Base-by-base conservation (phyloP, 2,329 filamentous ascomycete species). In the Cadophora gregata region DNA sequence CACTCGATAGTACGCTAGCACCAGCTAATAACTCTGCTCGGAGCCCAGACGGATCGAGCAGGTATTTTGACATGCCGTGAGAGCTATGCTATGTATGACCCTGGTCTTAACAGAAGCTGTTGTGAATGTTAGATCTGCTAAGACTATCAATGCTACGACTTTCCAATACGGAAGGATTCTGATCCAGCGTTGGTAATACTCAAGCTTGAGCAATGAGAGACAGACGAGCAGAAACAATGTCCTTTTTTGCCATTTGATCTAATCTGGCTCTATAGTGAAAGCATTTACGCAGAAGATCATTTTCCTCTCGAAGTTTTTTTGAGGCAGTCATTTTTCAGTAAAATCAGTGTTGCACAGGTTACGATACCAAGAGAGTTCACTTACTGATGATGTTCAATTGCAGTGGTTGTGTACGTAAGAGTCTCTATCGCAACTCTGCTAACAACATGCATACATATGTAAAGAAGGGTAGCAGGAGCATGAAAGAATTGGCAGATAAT, bases 131-230 rank as follows among this genome's bases (percentile, higher is more conserved):
- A 87, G 86, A 5, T 82, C 79, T 1, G 84, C 89, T 70, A 88
- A 88, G 78, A 84, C 89, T 63, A 74, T 88, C 7, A 87, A 89
- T 71, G 81, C 85, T 0, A 74, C 77, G 0, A 86, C 81, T 1
- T 89, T 89, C 77, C 38, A 85, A 93, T 70, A 91, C 90, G 58
- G n/a, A 89, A 87, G 78, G 91, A 89, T 0, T 84, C 93, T n/a
- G 89, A 91, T 0, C 90, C 90, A 0, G 91, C 90, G 0, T 86
- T 93, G 74, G 84, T 91, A 24, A 84, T 85, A 51, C 92, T 93
- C 69, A 81, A 90, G 70, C 90, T 90, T 14, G 70, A 5, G 70
- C 66, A 5, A 66, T 71, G n/a, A 63, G 69, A 27, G 67, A 72
- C 59, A 92, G 0, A 86, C 85, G 0, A n/a, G n/a, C n/a, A n/a